Base-by-base conservation (phyloP, 2,329 filamentous ascomycete species). In the Diaporthe sp. region DNA sequence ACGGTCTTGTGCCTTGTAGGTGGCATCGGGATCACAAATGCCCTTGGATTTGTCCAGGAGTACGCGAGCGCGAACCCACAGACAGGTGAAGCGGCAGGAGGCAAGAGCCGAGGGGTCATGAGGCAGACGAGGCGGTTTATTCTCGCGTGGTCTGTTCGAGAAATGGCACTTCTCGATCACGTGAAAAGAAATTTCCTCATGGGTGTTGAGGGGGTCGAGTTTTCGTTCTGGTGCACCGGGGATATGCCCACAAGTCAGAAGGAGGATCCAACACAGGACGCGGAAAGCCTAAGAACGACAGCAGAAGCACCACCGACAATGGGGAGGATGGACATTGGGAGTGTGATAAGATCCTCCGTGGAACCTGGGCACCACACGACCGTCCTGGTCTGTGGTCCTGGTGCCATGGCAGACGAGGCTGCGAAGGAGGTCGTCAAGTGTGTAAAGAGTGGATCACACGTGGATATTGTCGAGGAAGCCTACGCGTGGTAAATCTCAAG, bases 391-490 rank as follows among this genome's bases (percentile, higher is more conserved):
- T 81, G 81, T 34, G 81, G 80, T 0, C 80, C 81, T 1, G 78
- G 76, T 10, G 76, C 72, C 5, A 81, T 82, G 80, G 80, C 80
- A 0, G 81, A 82, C 37, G 81, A 81, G 39, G 79, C 78, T 3
- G 74, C 79, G 55, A 76, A 39, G n/a, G 72, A 79, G 65, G 77
- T 79, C 31, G 74, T 79, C 4, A n/a, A 53, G 55, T 77, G 79
- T 76, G 72, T 79, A 39, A 76, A 77, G 75, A 77, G 79, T 62
- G 74, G 80, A 28, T 75, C 57, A n/a, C 51, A 55, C 6, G 61
- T 74, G 9, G 51, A 78, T 42, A 46, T 81, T 37, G 46, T 80
- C 25, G 80, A 80, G 71, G 80, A 81, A 53, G 79, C 79, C 6
- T 81, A 79, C 49, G 78, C 78, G 9, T 81, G 80, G 80, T 74